These are phyloP conservation scores for Mangifera indica DNA, from an alignment of 345 rosid species.

Conservation along the genomic window DNA sequence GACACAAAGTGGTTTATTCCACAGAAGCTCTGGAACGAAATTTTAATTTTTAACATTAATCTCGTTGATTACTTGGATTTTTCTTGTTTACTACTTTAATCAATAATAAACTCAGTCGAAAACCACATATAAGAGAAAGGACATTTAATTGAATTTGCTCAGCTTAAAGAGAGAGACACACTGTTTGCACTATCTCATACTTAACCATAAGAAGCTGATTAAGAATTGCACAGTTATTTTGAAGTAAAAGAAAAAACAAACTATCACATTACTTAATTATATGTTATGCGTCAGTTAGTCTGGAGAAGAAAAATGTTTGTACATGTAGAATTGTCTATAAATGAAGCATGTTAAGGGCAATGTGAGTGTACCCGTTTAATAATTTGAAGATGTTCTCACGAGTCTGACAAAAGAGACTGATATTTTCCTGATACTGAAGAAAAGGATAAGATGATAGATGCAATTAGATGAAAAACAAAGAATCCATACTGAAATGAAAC, in stretches of 20 bases:
- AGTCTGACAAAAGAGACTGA: conserved; percentile 37
- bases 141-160: background rate
- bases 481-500: background rate
- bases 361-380: conserved; percentile 38
- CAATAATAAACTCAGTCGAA: background rate
- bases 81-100: too few species aligned
- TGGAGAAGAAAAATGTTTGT: too few species aligned
- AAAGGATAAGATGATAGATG: background rate
- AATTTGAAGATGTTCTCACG: conserved; percentile 38
- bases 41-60: background rate
- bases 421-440: conserved; percentile 44
- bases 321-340: background rate
- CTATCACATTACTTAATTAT: too few species aligned
- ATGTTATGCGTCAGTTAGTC: too few species aligned
- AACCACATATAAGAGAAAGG: background rate
- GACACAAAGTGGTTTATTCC: background rate
- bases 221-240: background rate
- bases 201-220: background rate
- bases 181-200: background rate
- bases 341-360: conserved; percentile 10
- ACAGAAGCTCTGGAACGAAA: background rate
- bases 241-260: too few species aligned
- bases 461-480: conserved; percentile 11
- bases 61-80: background rate
- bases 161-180: background rate